Conservation (phyloP, 345 rosid genomes). For the Populus tremula region DNA sequence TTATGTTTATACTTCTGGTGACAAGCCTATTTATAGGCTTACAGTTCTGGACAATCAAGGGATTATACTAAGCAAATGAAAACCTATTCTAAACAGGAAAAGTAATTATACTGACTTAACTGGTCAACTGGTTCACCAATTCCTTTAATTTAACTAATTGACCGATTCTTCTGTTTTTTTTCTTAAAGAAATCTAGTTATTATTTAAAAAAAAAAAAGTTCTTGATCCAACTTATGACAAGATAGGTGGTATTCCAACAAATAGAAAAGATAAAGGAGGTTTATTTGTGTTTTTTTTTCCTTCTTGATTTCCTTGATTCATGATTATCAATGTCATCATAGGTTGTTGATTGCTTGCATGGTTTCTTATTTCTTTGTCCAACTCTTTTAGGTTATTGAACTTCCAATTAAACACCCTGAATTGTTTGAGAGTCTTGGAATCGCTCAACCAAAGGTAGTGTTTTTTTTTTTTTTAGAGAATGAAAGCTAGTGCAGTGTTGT, state of each 20-base stretch:
- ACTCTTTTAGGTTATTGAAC: constrained; percentile 79
- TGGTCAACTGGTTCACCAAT: too few relatives aligned
- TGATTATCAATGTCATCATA: background rate
- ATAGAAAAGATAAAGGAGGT: constrained; percentile 96
- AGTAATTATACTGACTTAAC: too few relatives aligned
- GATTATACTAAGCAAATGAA: too few relatives aligned
- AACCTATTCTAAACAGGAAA: too few relatives aligned
- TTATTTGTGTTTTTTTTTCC: constrained; percentile 8
- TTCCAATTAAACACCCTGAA: constrained; percentile 96
- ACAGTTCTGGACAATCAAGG: too few relatives aligned
- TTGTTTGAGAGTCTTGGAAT: constrained; percentile 96
- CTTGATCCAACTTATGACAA: constrained; percentile 96
- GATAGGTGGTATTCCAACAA: constrained; percentile 95
- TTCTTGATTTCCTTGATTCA: background rate
- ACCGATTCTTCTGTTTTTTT: too few relatives aligned
- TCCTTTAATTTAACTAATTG: too few relatives aligned
- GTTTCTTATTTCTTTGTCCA: background rate
- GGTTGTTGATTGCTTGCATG: constrained; percentile 4
- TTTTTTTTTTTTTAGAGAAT: too few relatives aligned
- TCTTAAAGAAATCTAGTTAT: too few relatives aligned
- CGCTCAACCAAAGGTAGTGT: constrained; percentile 89
- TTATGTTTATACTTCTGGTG: too few relatives aligned
- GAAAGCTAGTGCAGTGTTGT: background rate
- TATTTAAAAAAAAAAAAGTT: constrained; percentile 20
- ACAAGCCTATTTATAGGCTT: too few relatives aligned